These are phyloP conservation scores for Blastobotrys muscicola DNA, from an alignment of 805 yeast genomes.

Conservation along the genomic window DNA sequence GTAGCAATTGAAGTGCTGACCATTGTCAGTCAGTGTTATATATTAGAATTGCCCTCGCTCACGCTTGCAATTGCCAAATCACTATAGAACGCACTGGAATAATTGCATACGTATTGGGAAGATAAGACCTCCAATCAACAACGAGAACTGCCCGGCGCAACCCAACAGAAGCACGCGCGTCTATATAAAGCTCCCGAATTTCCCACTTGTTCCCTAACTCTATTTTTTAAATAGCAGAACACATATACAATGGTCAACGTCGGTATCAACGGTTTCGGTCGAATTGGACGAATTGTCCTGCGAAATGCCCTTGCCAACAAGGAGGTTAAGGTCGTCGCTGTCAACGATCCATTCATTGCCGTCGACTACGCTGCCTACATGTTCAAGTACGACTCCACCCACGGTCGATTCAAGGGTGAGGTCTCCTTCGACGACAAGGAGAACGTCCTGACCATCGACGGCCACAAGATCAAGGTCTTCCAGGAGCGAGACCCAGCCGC, in stretches of 20 bases:
- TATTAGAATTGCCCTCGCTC: too few relatives aligned
- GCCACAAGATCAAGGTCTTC: constrained; percentile 54
- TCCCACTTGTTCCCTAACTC: not conserved
- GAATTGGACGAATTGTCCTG: constrained; percentile 82
- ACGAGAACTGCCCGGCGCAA: too few relatives aligned
- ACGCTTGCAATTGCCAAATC: too few relatives aligned
- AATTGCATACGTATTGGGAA: too few relatives aligned
- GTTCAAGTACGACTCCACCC: constrained; percentile 94
- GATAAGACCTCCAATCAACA: too few relatives aligned
- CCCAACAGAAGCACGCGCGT: not conserved
- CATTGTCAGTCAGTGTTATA: too few relatives aligned
- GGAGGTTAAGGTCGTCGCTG: constrained; percentile 74
- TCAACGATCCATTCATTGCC: constrained; percentile 86
- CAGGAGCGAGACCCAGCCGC: constrained; percentile 78
- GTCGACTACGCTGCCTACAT: constrained; percentile 89
- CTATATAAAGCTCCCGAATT: constrained; percentile 2
- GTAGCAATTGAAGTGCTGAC: too few relatives aligned
- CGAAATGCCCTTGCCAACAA: constrained; percentile 69
- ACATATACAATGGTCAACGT: constrained; percentile 37
- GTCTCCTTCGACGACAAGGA: constrained; percentile 46
- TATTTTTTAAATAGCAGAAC: not conserved
- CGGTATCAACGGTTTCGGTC: constrained; percentile 93
- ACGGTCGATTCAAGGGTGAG: constrained; percentile 73
- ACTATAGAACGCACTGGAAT: too few relatives aligned
- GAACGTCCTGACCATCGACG: constrained; percentile 56